Evolutionary conservation across 495 filamentous ascomycete genomes (phyloP).

Genomic region (Xylaria cubensis): DNA sequence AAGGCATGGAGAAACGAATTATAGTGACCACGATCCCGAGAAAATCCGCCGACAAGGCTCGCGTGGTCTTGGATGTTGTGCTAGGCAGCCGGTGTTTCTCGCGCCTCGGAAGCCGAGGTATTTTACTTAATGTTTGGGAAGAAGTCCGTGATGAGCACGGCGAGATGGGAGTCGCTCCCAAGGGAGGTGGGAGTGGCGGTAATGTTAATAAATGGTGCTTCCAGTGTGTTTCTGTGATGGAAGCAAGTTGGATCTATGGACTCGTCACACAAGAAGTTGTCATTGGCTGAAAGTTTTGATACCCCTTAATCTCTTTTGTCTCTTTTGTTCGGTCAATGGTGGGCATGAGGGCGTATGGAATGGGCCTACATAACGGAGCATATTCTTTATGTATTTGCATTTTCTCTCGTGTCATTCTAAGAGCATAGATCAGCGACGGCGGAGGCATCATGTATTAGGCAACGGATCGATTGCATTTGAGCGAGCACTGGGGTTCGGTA

Average conservation of each 20-base stretch:
- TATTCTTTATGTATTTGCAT: not conserved
- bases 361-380: not conserved
- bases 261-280: slow-evolving; percentile 53
- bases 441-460: slow-evolving; percentile 13
- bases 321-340: not conserved
- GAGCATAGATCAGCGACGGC: slow-evolving; percentile 18
- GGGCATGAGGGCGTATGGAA: slow-evolving; percentile 7
- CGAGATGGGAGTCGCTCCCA: slow-evolving; percentile 67
- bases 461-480: slow-evolving; percentile 24
- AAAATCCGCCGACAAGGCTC: slow-evolving; percentile 68
- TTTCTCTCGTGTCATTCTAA: not conserved
- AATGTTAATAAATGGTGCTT: slow-evolving; percentile 83
- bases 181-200: slow-evolving; percentile 75
- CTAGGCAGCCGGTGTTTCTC: slow-evolving; percentile 85
- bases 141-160: slow-evolving; percentile 75
- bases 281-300: slow-evolving; percentile 44
- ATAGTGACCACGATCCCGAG: slow-evolving; percentile 63
- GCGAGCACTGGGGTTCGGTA: slow-evolving; percentile 23
- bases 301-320: slow-evolving; percentile 22
- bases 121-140: slow-evolving; percentile 87
- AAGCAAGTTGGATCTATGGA: slow-evolving; percentile 55
- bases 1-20: slow-evolving; percentile 81
- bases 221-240: slow-evolving; percentile 59
- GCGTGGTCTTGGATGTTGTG: slow-evolving; percentile 80
- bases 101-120: slow-evolving; percentile 78